Evolutionary conservation across 495 filamentous ascomycete genomes (phyloP).

Genomic region (Lophiotrema nucula): DNA sequence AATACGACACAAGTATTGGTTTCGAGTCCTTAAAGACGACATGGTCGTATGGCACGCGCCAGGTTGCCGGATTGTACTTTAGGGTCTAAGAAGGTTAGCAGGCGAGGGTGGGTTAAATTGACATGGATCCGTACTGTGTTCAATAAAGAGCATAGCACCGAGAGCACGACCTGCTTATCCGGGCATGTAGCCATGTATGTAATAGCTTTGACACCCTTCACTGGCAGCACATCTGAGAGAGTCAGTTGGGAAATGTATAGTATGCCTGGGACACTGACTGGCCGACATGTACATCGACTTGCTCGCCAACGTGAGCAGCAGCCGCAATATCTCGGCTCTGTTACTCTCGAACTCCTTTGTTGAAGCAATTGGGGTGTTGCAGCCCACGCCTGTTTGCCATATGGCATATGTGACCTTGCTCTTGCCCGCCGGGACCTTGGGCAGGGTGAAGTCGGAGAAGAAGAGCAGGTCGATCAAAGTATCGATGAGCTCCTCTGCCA

Average conservation of each 20-base stretch:
- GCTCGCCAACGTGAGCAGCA: conserved; percentile 81
- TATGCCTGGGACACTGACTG: conserved; percentile 46
- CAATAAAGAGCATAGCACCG: conserved; percentile 83
- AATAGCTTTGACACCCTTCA: conserved; percentile 80
- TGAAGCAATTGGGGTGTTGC: conserved; percentile 82
- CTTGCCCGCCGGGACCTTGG: conserved; percentile 61
- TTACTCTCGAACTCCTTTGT: conserved; percentile 90
- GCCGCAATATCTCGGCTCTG: conserved; percentile 81
- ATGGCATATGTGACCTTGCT: conserved; percentile 88
- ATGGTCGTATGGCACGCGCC: conserved; percentile 93
- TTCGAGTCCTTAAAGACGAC: conserved; percentile 92
- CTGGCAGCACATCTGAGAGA: conserved; percentile 64
- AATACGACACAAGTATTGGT: conserved; percentile 87
- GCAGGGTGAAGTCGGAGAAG: conserved; percentile 84
- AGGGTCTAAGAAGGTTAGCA: conserved; percentile 60
- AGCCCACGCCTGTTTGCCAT: conserved; percentile 97
- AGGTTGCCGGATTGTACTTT: conserved; percentile 93
- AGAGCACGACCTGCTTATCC: conserved; percentile 89
- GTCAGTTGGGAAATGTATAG: conserved; percentile 5
- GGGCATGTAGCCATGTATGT: conserved; percentile 85
- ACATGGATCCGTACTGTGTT: conserved; percentile 71
- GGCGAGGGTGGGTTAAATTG: not conserved
- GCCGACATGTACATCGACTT: conserved; percentile 92
- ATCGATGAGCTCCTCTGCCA: conserved; percentile 93
- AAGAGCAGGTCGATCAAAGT: conserved; percentile 87